Conservation (phyloP, 2,329 filamentous ascomycete species). For the Penicillium sp. region DNA sequence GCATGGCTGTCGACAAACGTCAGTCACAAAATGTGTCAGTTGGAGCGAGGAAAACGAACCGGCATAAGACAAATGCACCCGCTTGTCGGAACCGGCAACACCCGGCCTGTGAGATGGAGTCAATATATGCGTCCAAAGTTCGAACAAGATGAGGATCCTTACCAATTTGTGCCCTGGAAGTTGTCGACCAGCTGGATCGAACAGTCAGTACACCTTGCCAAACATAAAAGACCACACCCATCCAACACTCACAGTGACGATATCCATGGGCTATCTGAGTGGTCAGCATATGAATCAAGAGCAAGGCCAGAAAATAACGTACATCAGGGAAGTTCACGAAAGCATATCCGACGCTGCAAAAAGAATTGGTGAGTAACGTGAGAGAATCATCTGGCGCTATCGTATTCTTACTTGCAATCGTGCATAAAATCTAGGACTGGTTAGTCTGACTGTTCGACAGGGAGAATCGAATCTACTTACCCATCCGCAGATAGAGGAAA, state of each 20-base stretch:
- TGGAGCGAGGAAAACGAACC: conserved; percentile 57
- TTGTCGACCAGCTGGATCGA: conserved; percentile 67
- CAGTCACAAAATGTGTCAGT: conserved; percentile 18
- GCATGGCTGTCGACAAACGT: conserved; percentile 64
- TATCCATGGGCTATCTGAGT: conserved; percentile 63
- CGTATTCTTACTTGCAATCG: conserved; percentile 72
- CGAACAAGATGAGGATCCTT: conserved; percentile 18
- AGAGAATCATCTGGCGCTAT: not conserved
- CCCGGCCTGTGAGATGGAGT: conserved; percentile 59
- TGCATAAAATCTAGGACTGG: conserved; percentile 68
- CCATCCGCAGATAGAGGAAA: conserved; percentile 91
- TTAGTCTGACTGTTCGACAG: not conserved
- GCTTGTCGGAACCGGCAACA: conserved; percentile 64
- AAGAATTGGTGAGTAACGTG: not conserved
- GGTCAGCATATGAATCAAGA: conserved; percentile 39
- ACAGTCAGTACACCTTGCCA: conserved; percentile 5
- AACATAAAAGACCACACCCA: not conserved
- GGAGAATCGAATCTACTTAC: conserved; percentile 35
- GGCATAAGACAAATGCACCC: conserved; percentile 92
- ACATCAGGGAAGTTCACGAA: conserved; percentile 93
- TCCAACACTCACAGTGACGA: conserved; percentile 62
- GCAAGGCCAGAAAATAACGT: conserved; percentile 37
- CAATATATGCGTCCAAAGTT: conserved; percentile 32
- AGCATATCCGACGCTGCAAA: conserved; percentile 81
- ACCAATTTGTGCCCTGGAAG: conserved; percentile 71